These are phyloP conservation scores for Fistulifera pelliculosa DNA, from an alignment of 108 stramenopile species.

Conservation along the genomic window DNA sequence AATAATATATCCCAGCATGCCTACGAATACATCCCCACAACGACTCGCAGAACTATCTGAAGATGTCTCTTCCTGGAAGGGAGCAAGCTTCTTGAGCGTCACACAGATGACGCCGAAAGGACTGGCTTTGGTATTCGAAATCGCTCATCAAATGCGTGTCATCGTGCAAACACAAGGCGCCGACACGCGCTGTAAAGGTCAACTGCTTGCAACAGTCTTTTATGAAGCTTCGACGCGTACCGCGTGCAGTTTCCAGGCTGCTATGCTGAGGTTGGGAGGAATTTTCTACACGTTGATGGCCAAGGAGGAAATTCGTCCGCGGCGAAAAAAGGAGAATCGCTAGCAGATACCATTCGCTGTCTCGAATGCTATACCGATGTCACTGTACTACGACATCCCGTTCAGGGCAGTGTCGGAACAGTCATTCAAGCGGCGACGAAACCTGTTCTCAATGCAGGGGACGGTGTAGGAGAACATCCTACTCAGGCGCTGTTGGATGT, in stretches of 20 bases:
- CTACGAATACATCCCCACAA: too few species aligned
- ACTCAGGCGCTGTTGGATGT: constrained; percentile 97
- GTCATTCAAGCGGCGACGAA: constrained; percentile 13
- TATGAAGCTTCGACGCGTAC: constrained; percentile 97
- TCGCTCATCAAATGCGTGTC: constrained; percentile 33
- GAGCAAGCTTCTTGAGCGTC: constrained; percentile 41
- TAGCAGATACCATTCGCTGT: constrained; percentile 87
- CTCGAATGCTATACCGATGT: constrained; percentile 88
- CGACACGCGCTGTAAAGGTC: constrained; percentile 9
- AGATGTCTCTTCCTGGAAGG: constrained; percentile 41
- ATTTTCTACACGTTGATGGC: constrained; percentile 70
- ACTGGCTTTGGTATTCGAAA: constrained; percentile 31
- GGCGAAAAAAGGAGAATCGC: constrained; percentile 90
- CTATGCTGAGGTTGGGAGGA: constrained; percentile 91
- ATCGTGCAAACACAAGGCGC: constrained; percentile 40
- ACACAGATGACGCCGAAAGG: constrained; percentile 51
- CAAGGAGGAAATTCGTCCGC: constrained; percentile 60
- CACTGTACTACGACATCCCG: constrained; percentile 81
- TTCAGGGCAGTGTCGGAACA: constrained; percentile 52
- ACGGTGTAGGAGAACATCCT: constrained; percentile 96
- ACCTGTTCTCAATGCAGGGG: constrained; percentile 95
- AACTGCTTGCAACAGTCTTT: constrained; percentile 37
- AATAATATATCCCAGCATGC: too few species aligned
- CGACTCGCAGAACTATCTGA: constrained; percentile 5
- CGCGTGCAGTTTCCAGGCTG: constrained; percentile 91